phyloP scores from a whole-genome alignment of 2,329 filamentous ascomycete species.

The Sporothrix phasma region DNA sequence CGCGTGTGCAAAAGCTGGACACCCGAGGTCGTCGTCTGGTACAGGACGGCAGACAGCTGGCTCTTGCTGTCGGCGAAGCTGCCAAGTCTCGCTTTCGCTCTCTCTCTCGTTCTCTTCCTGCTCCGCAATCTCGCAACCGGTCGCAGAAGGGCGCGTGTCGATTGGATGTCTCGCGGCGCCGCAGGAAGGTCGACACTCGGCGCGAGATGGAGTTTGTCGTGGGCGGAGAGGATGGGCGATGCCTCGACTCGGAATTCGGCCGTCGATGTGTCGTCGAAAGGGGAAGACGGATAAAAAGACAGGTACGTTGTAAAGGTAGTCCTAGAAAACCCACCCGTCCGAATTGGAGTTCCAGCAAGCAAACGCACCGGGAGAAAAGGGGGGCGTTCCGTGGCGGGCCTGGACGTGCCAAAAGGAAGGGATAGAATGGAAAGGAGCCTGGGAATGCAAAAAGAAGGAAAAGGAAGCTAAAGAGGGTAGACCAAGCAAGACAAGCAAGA shows the following conservation, averaged over 20 bases:
- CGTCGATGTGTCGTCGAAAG: slow-evolving; percentile 4
- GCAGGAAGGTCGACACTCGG: neutral
- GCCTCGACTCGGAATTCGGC: neutral
- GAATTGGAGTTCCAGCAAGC: neutral
- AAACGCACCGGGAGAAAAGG: neutral
- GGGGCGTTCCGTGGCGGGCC: neutral
- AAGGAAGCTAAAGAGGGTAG: no score
- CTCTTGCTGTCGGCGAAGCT: slow-evolving; percentile 1
- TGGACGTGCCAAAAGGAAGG: slow-evolving; percentile 4
- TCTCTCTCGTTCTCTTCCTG: neutral
- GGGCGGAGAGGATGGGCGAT: neutral
- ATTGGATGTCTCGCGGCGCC: neutral
- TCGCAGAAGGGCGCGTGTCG: neutral
- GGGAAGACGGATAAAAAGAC: neutral
- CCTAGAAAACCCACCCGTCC: neutral
- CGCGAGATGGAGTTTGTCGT: neutral
- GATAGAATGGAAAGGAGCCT: neutral
- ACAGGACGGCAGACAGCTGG: neutral
- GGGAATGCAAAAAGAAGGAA: neutral
- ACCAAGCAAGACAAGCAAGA: no score
- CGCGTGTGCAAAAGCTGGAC: neutral
- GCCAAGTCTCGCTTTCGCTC: neutral
- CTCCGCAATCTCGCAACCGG: neutral
- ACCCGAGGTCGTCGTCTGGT: neutral
- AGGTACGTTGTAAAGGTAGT: neutral